A percentile compares a stretch with the other conserved stretches of the same genome.
phyloP scores from a whole-genome alignment of 2,329 filamentous ascomycete genomes.

The Curvularia spicifera region DNA sequence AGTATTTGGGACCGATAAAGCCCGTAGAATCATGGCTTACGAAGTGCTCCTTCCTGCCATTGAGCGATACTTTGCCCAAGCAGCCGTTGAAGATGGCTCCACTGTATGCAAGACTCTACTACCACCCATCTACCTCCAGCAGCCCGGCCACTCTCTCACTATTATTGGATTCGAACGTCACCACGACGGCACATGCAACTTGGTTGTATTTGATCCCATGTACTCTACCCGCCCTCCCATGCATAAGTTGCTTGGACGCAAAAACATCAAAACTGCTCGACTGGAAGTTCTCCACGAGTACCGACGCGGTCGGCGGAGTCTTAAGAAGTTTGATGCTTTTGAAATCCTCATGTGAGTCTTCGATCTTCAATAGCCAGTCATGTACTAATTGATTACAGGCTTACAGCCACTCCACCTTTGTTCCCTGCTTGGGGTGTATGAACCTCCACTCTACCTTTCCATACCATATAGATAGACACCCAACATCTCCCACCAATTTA shows the following conservation, averaged over 20 bases:
- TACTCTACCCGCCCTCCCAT: conserved; percentile 73
- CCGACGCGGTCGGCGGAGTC: conserved; percentile 70
- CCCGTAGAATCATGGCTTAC: conserved; percentile 55
- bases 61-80: conserved; percentile 74
- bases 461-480: conserved; percentile 27
- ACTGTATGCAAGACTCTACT: conserved; percentile 75
- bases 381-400: conserved; percentile 31
- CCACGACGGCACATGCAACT: conserved; percentile 66
- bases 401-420: conserved; percentile 47
- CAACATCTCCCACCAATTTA: conserved; percentile 20
- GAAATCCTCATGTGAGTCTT: conserved; percentile 73
- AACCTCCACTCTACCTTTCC: conserved; percentile 21
- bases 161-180: conserved; percentile 83
- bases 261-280: conserved; percentile 56
- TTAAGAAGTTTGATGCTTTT: conserved; percentile 76
- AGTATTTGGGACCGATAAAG: conserved; percentile 59
- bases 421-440: conserved; percentile 53
- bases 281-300: conserved; percentile 68
- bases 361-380: neutral
- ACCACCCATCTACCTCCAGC: conserved; percentile 89
- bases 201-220: conserved; percentile 89
- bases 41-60: conserved; percentile 69
- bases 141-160: conserved; percentile 88
- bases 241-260: conserved; percentile 61
- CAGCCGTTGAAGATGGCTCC: conserved; percentile 54